Evolutionary conservation across 2,329 filamentous ascomycete genomes (phyloP).

Genomic region (Fusarium sororula): DNA sequence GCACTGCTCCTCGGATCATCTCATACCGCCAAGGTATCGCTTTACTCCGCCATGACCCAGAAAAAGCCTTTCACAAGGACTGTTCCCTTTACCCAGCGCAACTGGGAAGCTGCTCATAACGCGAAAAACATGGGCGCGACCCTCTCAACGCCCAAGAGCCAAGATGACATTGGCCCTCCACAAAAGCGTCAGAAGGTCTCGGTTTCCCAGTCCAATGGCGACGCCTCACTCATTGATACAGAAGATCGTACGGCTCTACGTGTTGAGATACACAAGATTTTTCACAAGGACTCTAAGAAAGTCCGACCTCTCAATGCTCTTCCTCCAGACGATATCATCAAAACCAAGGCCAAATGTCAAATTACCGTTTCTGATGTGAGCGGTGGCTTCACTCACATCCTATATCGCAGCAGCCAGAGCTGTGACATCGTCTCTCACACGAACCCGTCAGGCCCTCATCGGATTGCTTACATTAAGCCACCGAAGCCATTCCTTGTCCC

Average conservation of each 20-base stretch:
- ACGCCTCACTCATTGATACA: constrained; percentile 43
- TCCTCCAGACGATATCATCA: constrained; percentile 44
- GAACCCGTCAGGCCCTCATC: constrained; percentile 56
- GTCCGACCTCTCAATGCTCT: constrained; percentile 43
- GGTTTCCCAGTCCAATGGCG: constrained; percentile 47
- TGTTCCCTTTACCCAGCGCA: constrained; percentile 64
- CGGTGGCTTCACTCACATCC: constrained; percentile 51
- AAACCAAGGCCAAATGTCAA: constrained; percentile 50
- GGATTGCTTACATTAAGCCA: constrained; percentile 59
- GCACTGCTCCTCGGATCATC: constrained; percentile 12
- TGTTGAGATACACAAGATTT: constrained; percentile 63
- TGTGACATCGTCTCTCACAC: constrained; percentile 62
- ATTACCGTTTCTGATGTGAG: constrained; percentile 50
- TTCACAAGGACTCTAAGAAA: constrained; percentile 58
- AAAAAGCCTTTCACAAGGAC: constrained; percentile 57
- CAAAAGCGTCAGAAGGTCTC: constrained; percentile 62
- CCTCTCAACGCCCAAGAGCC: constrained; percentile 43
- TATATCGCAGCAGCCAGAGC: constrained; percentile 64
- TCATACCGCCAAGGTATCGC: constrained; percentile 45
- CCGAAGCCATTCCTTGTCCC: constrained; percentile 62
- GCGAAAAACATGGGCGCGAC: constrained; percentile 55
- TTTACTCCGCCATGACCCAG: constrained; percentile 58
- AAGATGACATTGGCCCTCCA: constrained; percentile 51
- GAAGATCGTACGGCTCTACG: constrained; percentile 56
- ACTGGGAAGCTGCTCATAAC: constrained; percentile 60